These are phyloP conservation scores for Teratosphaeria gauchensis DNA, from an alignment of 2,329 filamentous ascomycete species.

Conservation along the genomic window DNA sequence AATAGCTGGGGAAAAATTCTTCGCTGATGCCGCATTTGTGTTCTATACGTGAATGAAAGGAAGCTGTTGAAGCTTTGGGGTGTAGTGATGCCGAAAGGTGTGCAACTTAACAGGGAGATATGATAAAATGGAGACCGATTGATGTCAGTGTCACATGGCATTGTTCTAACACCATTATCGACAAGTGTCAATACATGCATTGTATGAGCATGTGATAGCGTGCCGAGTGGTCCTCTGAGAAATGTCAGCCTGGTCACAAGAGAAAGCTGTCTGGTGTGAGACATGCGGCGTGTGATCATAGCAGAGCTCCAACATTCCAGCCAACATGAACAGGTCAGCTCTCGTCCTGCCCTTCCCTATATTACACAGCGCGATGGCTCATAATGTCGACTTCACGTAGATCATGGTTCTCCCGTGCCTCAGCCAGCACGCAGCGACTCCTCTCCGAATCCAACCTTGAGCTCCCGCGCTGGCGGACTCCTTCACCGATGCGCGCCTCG, in stretches of 20 bases:
- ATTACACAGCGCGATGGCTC: background rate
- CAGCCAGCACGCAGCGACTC: slow-evolving; percentile 13
- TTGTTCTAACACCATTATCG: too few relatives aligned
- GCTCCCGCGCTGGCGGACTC: slow-evolving; percentile 25
- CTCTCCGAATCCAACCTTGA: slow-evolving; percentile 16
- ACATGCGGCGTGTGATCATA: background rate
- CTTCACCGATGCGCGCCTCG: slow-evolving; percentile 23
- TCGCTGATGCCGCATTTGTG: too few relatives aligned
- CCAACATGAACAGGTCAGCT: slow-evolving; percentile 1
- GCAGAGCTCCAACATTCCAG: background rate
- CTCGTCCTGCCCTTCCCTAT: background rate
- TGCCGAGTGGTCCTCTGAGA: background rate
- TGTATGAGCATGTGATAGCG: background rate
- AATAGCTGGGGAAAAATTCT: too few relatives aligned
- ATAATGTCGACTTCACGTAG: slow-evolving; percentile 12
- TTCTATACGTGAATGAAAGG: too few relatives aligned
- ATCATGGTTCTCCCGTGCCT: slow-evolving; percentile 19
- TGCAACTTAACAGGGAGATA: background rate
- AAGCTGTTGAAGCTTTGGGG: background rate
- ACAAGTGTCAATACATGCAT: background rate
- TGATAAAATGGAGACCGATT: background rate
- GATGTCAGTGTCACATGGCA: too few relatives aligned
- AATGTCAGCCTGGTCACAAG: background rate
- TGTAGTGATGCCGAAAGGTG: background rate
- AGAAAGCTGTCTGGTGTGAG: background rate